A percentile compares a stretch with the other conserved stretches of the same genome.
Conservation (phyloP, 73 alveolate species). For the Urostyla sp. region DNA sequence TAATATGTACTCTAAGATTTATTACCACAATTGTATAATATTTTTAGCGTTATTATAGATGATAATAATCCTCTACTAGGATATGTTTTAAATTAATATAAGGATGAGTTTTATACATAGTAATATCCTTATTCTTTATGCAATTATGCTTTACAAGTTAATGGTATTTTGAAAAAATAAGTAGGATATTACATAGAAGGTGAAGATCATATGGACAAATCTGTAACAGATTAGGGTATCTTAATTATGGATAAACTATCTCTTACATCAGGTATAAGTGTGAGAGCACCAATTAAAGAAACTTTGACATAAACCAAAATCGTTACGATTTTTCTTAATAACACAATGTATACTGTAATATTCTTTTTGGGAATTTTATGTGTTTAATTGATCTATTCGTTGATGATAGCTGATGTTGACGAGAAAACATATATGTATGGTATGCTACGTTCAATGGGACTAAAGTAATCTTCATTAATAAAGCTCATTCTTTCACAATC, state of each 20-base stretch:
- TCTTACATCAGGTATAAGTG: constrained; percentile 5
- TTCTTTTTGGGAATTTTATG: constrained; percentile 79
- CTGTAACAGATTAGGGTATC: constrained; percentile 28
- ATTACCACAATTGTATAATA: no score
- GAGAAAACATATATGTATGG: constrained; percentile 94
- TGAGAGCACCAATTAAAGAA: constrained; percentile 54
- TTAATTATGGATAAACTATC: constrained; percentile 51
- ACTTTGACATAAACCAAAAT: constrained; percentile 7
- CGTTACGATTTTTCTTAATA: constrained; percentile 71
- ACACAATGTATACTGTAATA: constrained; percentile 73
- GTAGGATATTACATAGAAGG: constrained; percentile 57
- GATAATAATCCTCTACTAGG: no score
- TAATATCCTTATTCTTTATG: no score
- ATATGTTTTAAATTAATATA: no score
- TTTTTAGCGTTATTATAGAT: no score
- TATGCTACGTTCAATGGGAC: constrained; percentile 93
- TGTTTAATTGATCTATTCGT: constrained; percentile 82
- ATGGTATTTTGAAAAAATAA: constrained; percentile 65
- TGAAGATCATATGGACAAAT: constrained; percentile 34
- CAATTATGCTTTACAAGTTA: constrained; percentile 63
- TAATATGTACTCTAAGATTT: constrained; percentile 50
- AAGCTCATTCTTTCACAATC: constrained; percentile 72
- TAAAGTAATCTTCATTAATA: constrained; percentile 68
- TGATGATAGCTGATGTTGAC: constrained; percentile 91
- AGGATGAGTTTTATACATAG: no score